Base-by-base conservation (phyloP, 768 basidiomycete genomes). In the Pulveroboletus sp. region DNA sequence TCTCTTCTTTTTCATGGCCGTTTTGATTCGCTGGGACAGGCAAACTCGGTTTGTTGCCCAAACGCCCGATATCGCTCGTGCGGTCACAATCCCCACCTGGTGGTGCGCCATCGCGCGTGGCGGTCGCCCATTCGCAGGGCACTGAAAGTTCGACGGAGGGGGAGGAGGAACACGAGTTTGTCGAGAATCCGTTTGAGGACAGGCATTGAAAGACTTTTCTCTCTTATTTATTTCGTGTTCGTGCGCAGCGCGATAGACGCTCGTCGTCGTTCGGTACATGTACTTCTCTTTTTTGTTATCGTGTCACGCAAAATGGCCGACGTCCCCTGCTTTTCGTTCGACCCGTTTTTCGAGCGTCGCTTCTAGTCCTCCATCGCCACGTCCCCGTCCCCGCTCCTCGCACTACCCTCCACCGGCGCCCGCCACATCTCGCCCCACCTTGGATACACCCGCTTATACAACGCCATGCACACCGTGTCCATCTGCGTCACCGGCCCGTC, bases 381-480 rank as follows among this genome's bases (percentile, higher is more conserved):
- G 11, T 70, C 67, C 24, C 11, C 58, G 11, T 31, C 36, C 30
- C 14, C 46, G 27, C 51, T 49, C 35, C 12, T n/a, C 7, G 29
- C 37, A 11, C 13, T 22, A 14, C 23, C 17, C 20, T 48, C 39
- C 31, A 27, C 16, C 2, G 51, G 37, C 9, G 50, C 63, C 46
- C 48, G 72, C 80, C 78, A 87, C 43, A 77, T 51, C 55, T 75
- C 72, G 41, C 83, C 75, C 86, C 92, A 97, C 65, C 85, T 88
- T 10, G 95, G 95, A 69, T 81, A 97, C 49, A 93, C 85, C 35
- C 96, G 78, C 71, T 98, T 99, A 73, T 99, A 97, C 49, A 99
- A 64, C 38, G 85, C 83, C 86, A 98, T 87, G 68, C 93, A 96
- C 48, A 97, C 80, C 14, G 93, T 95, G 58, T 98, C 96, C 93